These are phyloP conservation scores for Clarireedia homoeocarpa DNA, from an alignment of 2,329 filamentous ascomycete genomes.

Conservation along the genomic window DNA sequence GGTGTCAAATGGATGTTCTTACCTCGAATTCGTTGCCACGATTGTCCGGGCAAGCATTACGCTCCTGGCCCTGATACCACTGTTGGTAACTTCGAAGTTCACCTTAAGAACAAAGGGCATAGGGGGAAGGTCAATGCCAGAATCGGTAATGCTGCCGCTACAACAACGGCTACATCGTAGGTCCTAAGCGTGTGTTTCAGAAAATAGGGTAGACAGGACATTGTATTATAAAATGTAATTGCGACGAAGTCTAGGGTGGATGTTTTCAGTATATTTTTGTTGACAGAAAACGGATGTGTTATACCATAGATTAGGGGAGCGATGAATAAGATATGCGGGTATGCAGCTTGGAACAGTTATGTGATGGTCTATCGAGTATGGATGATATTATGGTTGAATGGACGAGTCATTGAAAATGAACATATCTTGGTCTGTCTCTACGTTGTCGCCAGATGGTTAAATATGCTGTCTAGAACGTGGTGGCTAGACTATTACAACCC, in stretches of 20 bases:
- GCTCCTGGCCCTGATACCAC: slow-evolving; percentile 80
- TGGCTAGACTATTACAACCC: no score
- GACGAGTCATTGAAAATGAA: background rate
- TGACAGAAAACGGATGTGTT: no score
- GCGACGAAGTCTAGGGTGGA: no score
- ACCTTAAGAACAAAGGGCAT: slow-evolving; percentile 79
- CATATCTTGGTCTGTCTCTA: no score
- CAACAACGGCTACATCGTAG: background rate
- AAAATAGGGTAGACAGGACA: background rate
- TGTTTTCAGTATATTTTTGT: no score
- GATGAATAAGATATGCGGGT: no score
- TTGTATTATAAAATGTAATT: background rate
- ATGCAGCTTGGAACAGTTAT: background rate
- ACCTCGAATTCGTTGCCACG: slow-evolving; percentile 82
- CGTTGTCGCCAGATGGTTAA: no score
- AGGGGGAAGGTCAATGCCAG: slow-evolving; percentile 55
- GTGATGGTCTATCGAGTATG: no score
- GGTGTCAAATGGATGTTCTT: slow-evolving; percentile 74
- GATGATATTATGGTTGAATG: background rate
- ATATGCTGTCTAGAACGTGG: no score
- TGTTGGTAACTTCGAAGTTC: slow-evolving; percentile 85
- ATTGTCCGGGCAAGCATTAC: slow-evolving; percentile 91
- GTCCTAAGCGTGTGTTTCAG: background rate
- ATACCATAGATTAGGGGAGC: no score
- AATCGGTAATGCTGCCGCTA: background rate